Percentiles rank a stretch among this genome's conserved stretches.
Conservation (phyloP, 1,284 basidiomycete species). For the Fomitiporia mediterranea region DNA sequence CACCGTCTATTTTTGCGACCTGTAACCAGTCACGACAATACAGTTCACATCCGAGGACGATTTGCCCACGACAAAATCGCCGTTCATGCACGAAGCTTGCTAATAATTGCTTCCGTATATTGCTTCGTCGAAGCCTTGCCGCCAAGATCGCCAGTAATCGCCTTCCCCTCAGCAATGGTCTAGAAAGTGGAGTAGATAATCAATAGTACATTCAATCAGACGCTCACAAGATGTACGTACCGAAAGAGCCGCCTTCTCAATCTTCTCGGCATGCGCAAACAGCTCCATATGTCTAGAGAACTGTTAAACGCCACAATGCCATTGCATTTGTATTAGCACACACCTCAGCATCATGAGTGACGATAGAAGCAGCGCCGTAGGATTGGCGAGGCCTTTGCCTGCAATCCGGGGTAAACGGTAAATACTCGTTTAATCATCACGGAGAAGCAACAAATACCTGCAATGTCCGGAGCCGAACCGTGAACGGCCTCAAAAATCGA, state of each 20-base stretch:
- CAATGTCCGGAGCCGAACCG: slow-evolving; percentile 90
- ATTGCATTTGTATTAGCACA: slow-evolving; percentile 28
- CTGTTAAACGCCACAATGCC: slow-evolving; percentile 25
- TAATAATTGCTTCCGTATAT: slow-evolving; percentile 85
- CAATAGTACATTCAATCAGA: not conserved
- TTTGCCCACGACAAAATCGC: not conserved
- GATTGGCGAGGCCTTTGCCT: slow-evolving; percentile 97
- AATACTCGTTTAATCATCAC: slow-evolving; percentile 7
- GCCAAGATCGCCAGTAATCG: slow-evolving; percentile 89
- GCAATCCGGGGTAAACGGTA: slow-evolving; percentile 34
- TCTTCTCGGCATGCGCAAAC: slow-evolving; percentile 80
- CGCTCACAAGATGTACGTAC: slow-evolving; percentile 42
- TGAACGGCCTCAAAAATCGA: slow-evolving; percentile 99
- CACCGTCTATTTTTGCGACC: slow-evolving; percentile 6
- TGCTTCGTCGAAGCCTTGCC: slow-evolving; percentile 85
- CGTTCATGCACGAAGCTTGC: slow-evolving; percentile 44
- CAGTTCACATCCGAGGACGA: not conserved
- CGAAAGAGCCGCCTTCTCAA: slow-evolving; percentile 86
- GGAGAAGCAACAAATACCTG: slow-evolving; percentile 42
- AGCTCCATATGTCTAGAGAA: slow-evolving; percentile 87
- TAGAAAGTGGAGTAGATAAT: slow-evolving; percentile 30
- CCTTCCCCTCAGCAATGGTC: slow-evolving; percentile 94
- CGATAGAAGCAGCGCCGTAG: slow-evolving; percentile 91
- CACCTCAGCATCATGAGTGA: slow-evolving; percentile 96
- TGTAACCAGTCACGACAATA: slow-evolving; percentile 3